Percentiles rank a stretch among this genome's conserved stretches.
These are phyloP conservation scores for Globisporangium paddicum DNA, from an alignment of 352 stramenopile species.

Conservation along the genomic window DNA sequence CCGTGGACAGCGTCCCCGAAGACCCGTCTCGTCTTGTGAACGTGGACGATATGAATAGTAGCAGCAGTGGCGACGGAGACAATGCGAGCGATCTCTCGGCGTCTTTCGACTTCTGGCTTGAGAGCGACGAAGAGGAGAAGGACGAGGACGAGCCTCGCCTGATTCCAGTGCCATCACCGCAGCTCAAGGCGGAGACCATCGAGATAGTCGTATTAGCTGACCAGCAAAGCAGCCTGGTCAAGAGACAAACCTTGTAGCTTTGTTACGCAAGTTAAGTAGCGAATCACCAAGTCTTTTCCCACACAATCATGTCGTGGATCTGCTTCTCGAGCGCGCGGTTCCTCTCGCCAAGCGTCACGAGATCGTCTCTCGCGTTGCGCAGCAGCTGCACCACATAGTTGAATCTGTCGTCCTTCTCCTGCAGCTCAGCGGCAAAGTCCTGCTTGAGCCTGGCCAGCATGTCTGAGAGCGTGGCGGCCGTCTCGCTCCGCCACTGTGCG, in stretches of 20 bases:
- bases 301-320: slow-evolving; percentile 30
- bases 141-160: background rate
- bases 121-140: background rate
- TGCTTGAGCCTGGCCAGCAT: slow-evolving; percentile 50
- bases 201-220: too few relatives aligned
- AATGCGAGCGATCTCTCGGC: slow-evolving; percentile 1
- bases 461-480: slow-evolving; percentile 32
- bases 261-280: background rate
- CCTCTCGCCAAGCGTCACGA: slow-evolving; percentile 38
- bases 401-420: slow-evolving; percentile 45
- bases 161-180: background rate
- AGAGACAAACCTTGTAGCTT: background rate
- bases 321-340: slow-evolving; percentile 59
- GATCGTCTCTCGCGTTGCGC: slow-evolving; percentile 58
- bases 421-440: slow-evolving; percentile 45
- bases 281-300: slow-evolving; percentile 30
- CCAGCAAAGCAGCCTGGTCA: background rate
- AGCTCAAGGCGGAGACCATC: background rate
- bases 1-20: background rate
- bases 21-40: background rate
- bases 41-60: background rate
- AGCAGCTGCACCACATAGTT: slow-evolving; percentile 43
- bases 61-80: background rate
- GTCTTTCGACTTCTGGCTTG: background rate
- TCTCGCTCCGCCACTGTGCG: slow-evolving; percentile 46